Evolutionary conservation across 306 rosid species (phyloP).

Genomic region (Aeschynomene evenia): DNA sequence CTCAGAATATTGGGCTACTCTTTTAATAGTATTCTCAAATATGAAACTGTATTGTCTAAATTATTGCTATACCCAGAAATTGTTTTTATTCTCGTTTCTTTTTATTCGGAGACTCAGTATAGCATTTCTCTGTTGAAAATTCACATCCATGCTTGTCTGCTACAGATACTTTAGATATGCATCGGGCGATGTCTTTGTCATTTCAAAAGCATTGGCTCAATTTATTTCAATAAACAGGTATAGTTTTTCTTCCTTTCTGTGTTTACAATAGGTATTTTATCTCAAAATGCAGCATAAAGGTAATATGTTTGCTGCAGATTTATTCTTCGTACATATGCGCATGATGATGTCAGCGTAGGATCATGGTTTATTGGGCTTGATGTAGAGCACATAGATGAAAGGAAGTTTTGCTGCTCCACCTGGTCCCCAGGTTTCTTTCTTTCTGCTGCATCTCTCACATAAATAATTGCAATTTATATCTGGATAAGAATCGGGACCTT

Average conservation of each 20-base stretch:
- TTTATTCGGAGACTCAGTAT: background rate
- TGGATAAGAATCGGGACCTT: constrained; percentile 16
- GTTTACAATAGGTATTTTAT: constrained; percentile 10
- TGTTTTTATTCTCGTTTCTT: background rate
- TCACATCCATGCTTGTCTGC: constrained; percentile 24
- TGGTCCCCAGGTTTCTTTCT: constrained; percentile 53
- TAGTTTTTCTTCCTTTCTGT: background rate
- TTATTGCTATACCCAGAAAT: constrained; percentile 9
- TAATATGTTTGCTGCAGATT: constrained; percentile 43
- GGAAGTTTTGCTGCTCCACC: constrained; percentile 65
- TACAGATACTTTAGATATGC: constrained; percentile 70
- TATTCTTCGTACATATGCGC: constrained; percentile 65
- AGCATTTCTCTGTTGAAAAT: constrained; percentile 1
- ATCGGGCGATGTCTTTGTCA: constrained; percentile 54
- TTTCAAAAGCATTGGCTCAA: constrained; percentile 70
- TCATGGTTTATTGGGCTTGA: constrained; percentile 83
- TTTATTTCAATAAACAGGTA: constrained; percentile 69
- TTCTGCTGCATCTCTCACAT: constrained; percentile 14
- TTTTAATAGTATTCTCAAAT: background rate
- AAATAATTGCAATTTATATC: constrained; percentile 10
- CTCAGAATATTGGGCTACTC: background rate
- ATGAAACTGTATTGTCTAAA: background rate
- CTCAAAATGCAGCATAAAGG: constrained; percentile 9
- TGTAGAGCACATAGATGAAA: constrained; percentile 52
- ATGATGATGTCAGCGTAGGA: constrained; percentile 65